Evolutionary conservation across 805 yeast species (phyloP), one percentile per base, ranked within the genome.

Genomic region (Candida krabiensis): DNA sequence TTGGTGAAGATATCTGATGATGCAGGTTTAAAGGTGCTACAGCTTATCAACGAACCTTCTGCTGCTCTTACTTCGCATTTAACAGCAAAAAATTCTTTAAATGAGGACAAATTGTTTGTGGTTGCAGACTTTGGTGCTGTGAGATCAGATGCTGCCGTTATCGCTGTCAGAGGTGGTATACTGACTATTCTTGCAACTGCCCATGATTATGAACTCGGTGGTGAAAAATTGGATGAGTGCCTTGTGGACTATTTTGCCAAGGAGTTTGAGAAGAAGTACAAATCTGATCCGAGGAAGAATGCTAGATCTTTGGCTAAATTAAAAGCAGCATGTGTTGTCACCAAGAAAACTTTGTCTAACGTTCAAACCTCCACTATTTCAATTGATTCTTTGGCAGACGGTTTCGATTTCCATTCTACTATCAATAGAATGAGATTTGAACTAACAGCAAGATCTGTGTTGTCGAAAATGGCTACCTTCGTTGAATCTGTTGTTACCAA

Each of bases 101-200:
- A 55, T 39, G 67, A 78, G 50, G 95, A 88, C 67, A 83, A 83
- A 71, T 66, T 86, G 43, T 82, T 82, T 57, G 95, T 88, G 34
- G 96, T 93, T 52, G 95, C 95, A 38, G 99, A 93, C 66, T 86
- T 93, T 56, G 99, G 99, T 63, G 97, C 96, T 60, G 75, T 89
- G 53, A 79, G 98, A 68, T 83, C 96, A 28, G 98, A 93, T 61
- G 96, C 90, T 46, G 96, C 98, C 43, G 90, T 93, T 35, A 71
- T 93, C 55, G 81, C 97, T 28, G 86, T 83, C 37, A 82, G 97
- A 71, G 96, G 96, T 48, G 99, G 99, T 56, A 78, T 93, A 51
- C 75, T 86, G 68, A 91, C 99, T 39, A 72, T 88, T 32, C 73
- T 93, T 53, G 83, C 95, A 43, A 87, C 96, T 49, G 79, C 80